Conservation (phyloP, 2,329 filamentous ascomycete genomes). For the Fusarium brachygibbosum region DNA sequence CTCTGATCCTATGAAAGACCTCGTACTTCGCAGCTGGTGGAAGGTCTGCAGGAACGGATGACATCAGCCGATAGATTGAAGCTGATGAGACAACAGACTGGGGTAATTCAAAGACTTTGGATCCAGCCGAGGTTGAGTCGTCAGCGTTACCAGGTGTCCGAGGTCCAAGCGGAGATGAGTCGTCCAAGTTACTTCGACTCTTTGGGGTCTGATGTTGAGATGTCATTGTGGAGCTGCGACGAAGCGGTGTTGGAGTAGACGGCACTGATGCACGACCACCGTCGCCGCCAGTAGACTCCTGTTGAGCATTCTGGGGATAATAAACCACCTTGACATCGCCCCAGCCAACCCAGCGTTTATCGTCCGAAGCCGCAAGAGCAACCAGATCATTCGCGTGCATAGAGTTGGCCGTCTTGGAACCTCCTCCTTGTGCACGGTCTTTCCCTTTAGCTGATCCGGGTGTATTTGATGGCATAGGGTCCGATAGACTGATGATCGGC, state of each 20-base stretch:
- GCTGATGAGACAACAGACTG: conserved; percentile 65
- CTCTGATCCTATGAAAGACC: conserved; percentile 83
- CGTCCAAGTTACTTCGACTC: conserved; percentile 54
- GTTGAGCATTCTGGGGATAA: conserved; percentile 66
- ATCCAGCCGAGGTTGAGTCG: conserved; percentile 57
- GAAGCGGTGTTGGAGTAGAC: conserved; percentile 80
- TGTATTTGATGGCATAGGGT: conserved; percentile 66
- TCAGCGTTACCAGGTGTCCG: conserved; percentile 58
- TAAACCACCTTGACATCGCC: conserved; percentile 85
- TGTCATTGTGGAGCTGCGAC: conserved; percentile 73
- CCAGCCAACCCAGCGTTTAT: conserved; percentile 79
- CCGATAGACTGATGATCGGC: conserved; percentile 65
- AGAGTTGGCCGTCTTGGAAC: conserved; percentile 64
- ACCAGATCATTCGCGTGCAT: conserved; percentile 89
- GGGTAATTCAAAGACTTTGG: conserved; percentile 75
- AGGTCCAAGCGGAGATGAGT: conserved; percentile 64
- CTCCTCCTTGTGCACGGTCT: conserved; percentile 69
- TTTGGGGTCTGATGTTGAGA: conserved; percentile 60
- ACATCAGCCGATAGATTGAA: conserved; percentile 69
- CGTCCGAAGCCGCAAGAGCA: conserved; percentile 74
- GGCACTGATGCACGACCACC: conserved; percentile 64
- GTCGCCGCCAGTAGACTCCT: conserved; percentile 48
- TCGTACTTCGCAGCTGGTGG: conserved; percentile 84
- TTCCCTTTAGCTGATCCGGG: conserved; percentile 77
- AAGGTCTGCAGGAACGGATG: conserved; percentile 71